A percentile compares a stretch with the other conserved stretches of the same genome.
Conservation (phyloP, 1,139 yeast species). For the Debaryomyces coudertii region DNA sequence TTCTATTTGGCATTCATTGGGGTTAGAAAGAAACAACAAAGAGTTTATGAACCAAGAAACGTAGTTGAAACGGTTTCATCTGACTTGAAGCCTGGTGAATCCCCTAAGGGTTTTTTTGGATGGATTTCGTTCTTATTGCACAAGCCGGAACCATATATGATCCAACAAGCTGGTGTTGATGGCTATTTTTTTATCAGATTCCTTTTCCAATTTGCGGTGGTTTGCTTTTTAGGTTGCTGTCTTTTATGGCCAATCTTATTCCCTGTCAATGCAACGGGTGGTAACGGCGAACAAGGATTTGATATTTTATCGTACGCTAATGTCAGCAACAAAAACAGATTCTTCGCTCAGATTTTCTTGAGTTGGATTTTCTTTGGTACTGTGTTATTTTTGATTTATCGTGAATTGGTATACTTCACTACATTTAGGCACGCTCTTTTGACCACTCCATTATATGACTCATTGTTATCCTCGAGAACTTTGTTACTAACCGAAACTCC, state of each 20-base stretch:
- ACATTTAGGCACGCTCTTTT: conserved; percentile 68
- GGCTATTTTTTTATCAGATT: conserved; percentile 87
- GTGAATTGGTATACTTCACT: conserved; percentile 69
- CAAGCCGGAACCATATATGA: conserved; percentile 66
- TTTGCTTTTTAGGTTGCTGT: conserved; percentile 66
- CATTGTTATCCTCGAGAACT: conserved; percentile 66
- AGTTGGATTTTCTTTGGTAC: conserved; percentile 70
- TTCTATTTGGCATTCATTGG: conserved; percentile 62
- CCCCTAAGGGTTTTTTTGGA: conserved; percentile 56
- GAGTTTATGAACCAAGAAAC: conserved; percentile 84
- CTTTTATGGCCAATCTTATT: conserved; percentile 76
- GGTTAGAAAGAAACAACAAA: conserved; percentile 62
- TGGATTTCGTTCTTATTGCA: conserved; percentile 58
- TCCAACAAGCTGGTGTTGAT: conserved; percentile 83
- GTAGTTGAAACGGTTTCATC: conserved; percentile 44
- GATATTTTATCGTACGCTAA: conserved; percentile 65
- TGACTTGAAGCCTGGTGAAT: conserved; percentile 52
- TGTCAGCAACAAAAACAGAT: conserved; percentile 60
- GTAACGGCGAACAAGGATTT: conserved; percentile 58
- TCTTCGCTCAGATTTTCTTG: conserved; percentile 71
- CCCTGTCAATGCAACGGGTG: conserved; percentile 87
- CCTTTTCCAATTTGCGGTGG: conserved; percentile 60
- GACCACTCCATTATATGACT: conserved; percentile 72
- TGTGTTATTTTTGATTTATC: conserved; percentile 63
- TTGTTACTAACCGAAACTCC: conserved; percentile 68